Base-by-base conservation (phyloP, 441 rosid genomes). In the Gossypium schwendimanii region DNA sequence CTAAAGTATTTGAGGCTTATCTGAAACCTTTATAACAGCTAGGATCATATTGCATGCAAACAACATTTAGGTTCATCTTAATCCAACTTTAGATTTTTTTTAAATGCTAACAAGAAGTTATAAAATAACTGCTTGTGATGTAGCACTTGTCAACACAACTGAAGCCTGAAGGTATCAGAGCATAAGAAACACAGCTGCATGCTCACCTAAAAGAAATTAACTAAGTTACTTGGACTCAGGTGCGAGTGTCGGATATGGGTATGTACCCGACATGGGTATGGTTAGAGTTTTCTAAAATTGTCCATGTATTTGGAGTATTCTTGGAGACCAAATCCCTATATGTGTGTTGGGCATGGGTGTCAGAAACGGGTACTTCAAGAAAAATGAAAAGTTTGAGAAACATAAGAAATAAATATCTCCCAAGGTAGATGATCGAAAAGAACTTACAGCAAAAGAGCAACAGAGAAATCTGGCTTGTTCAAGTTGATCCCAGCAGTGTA, bases 401-500 rank as follows among this genome's bases (percentile, higher is more conserved):
- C 39, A 33, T 33, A 33, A 6, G 39, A 33, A 6, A 33, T 5
- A 55, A 41, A 57, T 20, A 54, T 31, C 49, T 70, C 14, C 49
- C 20, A 20, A 57, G 36, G 21, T 54, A 59, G 54, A 23, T 71
- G 41, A 2, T 31, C 28, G 11, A 18, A 68, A 78, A 73, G 24
- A 31, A 83, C 97, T 88, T 80, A 91, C 97, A 91, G 75, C 62
- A 88, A 17, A 75, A 91, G 79, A 18, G 97, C 84, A 59, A 81
- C 86, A 60, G 94, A 87, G 75, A 87, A 79, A 80, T 88, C 93
- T 21, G 87, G 82, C 78, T 75, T 83, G 85, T 83, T 88, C 81
- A 88, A 71, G 75, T 86, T 77, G 64, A 91, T 78, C 62, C 97
- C 93, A n/a, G 89, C 89, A 77, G 82, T 89, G 76, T 83, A 91